Conservation (phyloP, 345 rosid genomes). For the Adansonia digitata region DNA sequence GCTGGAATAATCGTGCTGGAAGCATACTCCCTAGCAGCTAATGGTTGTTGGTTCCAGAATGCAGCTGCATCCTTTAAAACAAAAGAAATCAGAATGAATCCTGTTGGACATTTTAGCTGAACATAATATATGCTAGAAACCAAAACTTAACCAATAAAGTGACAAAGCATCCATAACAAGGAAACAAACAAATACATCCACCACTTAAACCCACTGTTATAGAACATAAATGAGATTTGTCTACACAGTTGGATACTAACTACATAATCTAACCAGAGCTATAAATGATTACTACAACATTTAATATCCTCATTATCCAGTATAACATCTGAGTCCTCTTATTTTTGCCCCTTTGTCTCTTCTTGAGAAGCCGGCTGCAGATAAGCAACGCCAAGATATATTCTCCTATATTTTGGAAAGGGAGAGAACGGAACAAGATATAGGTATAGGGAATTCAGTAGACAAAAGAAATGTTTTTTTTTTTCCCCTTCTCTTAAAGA, state of each 20-base stretch:
- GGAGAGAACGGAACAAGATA: neutral
- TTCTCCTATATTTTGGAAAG: neutral
- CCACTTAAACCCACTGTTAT: neutral
- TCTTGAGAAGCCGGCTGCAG: neutral
- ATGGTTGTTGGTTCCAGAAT: conserved; percentile 88
- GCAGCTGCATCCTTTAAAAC: conserved; percentile 66
- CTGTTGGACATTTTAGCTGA: neutral
- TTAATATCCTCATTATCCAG: neutral
- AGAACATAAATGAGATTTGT: neutral
- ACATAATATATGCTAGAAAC: neutral
- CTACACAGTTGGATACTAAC: neutral
- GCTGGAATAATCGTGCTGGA: conserved; percentile 81
- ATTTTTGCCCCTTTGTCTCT: neutral
- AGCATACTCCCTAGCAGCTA: conserved; percentile 82
- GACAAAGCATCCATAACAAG: neutral
- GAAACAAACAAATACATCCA: conserved; percentile 1
- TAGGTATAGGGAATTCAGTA: neutral
- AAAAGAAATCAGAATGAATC: conserved; percentile 11
- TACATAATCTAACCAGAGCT: neutral
- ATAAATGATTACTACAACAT: neutral
- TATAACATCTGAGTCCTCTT: neutral
- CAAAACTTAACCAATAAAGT: neutral
- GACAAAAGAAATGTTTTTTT: neutral
- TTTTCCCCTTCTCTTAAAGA: neutral
- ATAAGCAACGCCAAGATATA: neutral